Conservation (phyloP, 2,329 filamentous ascomycete genomes). For the Sordariomycetes sp. region DNA sequence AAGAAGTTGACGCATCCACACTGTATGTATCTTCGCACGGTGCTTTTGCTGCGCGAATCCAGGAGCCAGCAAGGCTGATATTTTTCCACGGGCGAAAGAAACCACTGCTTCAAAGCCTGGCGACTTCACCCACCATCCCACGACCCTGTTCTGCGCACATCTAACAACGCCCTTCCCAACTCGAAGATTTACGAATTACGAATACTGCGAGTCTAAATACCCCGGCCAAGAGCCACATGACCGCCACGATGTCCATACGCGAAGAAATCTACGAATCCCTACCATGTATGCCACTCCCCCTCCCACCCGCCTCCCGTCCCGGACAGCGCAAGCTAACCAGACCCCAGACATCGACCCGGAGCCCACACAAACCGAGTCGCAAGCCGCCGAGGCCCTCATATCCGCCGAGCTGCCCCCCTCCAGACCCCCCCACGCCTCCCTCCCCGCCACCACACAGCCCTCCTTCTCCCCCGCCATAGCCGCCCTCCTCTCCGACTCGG, state of each 20-base stretch:
- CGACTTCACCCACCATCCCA: not conserved
- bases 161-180: not conserved
- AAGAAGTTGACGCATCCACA: not conserved
- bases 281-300: slow-evolving; percentile 49
- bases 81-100: not conserved
- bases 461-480: slow-evolving; percentile 56
- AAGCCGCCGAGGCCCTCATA: slow-evolving; percentile 60
- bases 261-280: slow-evolving; percentile 61
- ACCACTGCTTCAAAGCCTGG: not conserved
- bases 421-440: slow-evolving; percentile 45
- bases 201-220: not conserved
- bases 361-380: slow-evolving; percentile 51
- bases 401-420: slow-evolving; percentile 45
- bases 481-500: slow-evolving; percentile 44
- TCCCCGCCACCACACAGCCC: slow-evolving; percentile 30
- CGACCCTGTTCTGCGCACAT: not conserved
- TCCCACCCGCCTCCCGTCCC: slow-evolving; percentile 8
- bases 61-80: not conserved
- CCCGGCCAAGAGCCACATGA: too few species aligned
- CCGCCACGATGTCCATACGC: slow-evolving; percentile 14
- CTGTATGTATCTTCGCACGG: not conserved
- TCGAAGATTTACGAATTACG: not conserved
- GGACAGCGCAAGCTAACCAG: not conserved
- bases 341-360: slow-evolving; percentile 67
- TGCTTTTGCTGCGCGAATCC: not conserved